Percentiles rank a stretch among this genome's conserved stretches.
These are phyloP conservation scores for Agrocybe pediades DNA, from an alignment of 768 basidiomycete genomes.

Conservation along the genomic window DNA sequence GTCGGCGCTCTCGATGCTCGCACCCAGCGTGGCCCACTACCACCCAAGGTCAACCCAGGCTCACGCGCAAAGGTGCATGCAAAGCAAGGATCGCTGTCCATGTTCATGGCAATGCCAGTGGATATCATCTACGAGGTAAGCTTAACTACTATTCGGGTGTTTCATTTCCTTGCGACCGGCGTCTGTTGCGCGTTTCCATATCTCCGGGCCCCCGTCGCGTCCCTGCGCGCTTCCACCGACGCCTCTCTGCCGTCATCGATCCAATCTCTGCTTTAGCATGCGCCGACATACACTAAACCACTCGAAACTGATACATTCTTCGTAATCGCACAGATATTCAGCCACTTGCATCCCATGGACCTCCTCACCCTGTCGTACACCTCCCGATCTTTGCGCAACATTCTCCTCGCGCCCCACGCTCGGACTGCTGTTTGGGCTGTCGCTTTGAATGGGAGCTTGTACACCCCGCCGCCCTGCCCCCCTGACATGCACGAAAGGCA, in stretches of 20 bases:
- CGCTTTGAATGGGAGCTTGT: slow-evolving; percentile 28
- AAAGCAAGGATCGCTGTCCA: not conserved
- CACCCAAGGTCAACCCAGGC: not conserved
- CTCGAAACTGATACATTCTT: not conserved
- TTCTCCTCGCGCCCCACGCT: slow-evolving; percentile 37
- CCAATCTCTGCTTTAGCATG: not conserved
- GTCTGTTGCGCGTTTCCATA: too few relatives aligned
- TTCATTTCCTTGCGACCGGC: too few relatives aligned
- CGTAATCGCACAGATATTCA: slow-evolving; percentile 38
- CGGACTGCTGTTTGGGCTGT: slow-evolving; percentile 37
- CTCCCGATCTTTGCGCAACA: slow-evolving; percentile 37
- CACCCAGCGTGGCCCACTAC: too few relatives aligned
- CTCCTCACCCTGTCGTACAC: slow-evolving; percentile 47
- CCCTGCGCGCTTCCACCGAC: too few relatives aligned
- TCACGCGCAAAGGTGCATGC: not conserved
- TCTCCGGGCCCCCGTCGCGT: not conserved
- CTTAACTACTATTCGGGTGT: not conserved
- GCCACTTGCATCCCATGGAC: slow-evolving; percentile 44
- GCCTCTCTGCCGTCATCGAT: too few relatives aligned
- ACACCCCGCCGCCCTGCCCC: slow-evolving; percentile 43
- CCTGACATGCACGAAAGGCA: slow-evolving; percentile 44
- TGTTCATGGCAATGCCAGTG: not conserved
- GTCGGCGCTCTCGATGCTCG: not conserved
- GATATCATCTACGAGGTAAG: slow-evolving; percentile 1
- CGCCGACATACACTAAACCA: not conserved